Conservation (phyloP, 2,329 filamentous ascomycete genomes). For the Truncatella angustata region DNA sequence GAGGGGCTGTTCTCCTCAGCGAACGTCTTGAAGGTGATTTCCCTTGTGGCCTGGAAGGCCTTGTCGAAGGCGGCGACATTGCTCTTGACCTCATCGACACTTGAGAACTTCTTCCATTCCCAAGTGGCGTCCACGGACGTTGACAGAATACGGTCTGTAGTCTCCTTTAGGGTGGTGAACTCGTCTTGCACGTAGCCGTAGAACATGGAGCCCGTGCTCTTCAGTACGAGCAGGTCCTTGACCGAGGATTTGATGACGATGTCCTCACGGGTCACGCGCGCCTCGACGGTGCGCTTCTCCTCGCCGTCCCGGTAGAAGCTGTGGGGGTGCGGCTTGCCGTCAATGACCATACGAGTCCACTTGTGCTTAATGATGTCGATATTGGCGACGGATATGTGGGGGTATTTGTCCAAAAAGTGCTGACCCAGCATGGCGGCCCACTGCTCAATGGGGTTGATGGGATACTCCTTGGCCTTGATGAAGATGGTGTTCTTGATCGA, state of each 20-base stretch:
- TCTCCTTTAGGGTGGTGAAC: conserved; percentile 86
- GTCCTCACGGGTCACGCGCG: conserved; percentile 62
- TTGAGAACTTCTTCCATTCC: conserved; percentile 75
- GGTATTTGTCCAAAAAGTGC: conserved; percentile 86
- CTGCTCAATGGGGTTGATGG: conserved; percentile 88
- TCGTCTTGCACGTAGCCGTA: conserved; percentile 92
- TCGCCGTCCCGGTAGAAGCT: conserved; percentile 88
- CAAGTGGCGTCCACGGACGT: conserved; percentile 88
- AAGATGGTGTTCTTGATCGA: conserved; percentile 98
- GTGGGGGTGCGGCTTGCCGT: conserved; percentile 90
- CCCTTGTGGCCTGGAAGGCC: conserved; percentile 74
- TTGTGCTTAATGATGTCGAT: conserved; percentile 80
- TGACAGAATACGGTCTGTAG: conserved; percentile 91
- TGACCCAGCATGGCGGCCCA: conserved; percentile 81
- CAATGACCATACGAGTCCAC: conserved; percentile 86
- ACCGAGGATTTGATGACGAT: conserved; percentile 78
- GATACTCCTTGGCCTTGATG: conserved; percentile 91
- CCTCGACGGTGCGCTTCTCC: conserved; percentile 83
- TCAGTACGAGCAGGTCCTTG: conserved; percentile 80
- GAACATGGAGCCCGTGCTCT: conserved; percentile 95
- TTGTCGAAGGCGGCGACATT: conserved; percentile 68
- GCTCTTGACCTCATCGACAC: conserved; percentile 64
- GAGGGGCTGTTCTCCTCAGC: conserved; percentile 87
- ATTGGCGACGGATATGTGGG: conserved; percentile 83
- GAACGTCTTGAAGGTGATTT: conserved; percentile 88